Conservation (phyloP, 2,329 filamentous ascomycete species). For the Drechslerella dactyloides region DNA sequence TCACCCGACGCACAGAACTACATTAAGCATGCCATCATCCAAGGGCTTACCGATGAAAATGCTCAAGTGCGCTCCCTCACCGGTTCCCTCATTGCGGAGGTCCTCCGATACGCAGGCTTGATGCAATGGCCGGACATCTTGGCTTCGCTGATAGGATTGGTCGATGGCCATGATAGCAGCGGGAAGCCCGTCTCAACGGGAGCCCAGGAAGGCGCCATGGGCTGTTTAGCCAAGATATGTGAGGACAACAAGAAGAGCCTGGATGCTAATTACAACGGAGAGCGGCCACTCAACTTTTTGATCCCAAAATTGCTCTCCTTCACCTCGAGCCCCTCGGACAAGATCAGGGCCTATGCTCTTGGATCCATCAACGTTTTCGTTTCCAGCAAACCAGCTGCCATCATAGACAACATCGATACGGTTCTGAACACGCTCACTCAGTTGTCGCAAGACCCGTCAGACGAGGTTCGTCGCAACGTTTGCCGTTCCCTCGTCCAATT, state of each 20-base stretch:
- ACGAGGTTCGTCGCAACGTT: conserved; percentile 88
- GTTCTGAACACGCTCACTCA: conserved; percentile 83
- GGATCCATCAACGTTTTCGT: conserved; percentile 91
- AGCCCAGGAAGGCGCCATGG: conserved; percentile 91
- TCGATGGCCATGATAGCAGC: conserved; percentile 58
- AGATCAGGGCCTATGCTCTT: conserved; percentile 79
- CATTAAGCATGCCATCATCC: conserved; percentile 78
- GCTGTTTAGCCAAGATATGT: conserved; percentile 90
- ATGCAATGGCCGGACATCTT: conserved; percentile 90
- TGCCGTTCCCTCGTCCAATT: conserved; percentile 92
- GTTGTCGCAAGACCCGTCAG: conserved; percentile 75
- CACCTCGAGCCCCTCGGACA: conserved; percentile 75
- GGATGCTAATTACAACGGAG: conserved; percentile 84
- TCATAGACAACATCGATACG: conserved; percentile 78
- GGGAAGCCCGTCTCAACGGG: conserved; percentile 69
- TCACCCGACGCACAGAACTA: conserved; percentile 74
- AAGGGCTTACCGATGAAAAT: conserved; percentile 80
- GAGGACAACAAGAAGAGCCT: conserved; percentile 90
- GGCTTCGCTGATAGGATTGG: conserved; percentile 77
- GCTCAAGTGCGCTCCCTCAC: conserved; percentile 84
- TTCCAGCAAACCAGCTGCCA: conserved; percentile 78
- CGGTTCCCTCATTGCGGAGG: conserved; percentile 91
- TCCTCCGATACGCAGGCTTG: conserved; percentile 82
- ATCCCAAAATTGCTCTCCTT: conserved; percentile 90
- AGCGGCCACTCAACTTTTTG: conserved; percentile 84